phyloP scores from a whole-genome alignment of 371 early-diverging fungal genomes.

The Rhizopus sp. region DNA sequence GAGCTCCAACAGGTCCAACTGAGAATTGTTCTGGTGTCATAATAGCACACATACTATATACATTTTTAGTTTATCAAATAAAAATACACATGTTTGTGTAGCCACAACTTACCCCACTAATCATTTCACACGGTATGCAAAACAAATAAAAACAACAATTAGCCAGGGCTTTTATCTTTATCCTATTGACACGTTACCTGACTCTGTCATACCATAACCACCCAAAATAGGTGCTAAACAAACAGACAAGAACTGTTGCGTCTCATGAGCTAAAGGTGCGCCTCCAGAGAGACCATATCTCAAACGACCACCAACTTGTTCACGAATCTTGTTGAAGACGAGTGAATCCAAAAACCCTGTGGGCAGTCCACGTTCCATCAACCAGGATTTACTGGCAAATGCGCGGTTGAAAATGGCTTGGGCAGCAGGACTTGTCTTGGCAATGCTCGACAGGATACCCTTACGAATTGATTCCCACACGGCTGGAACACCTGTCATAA shows the following conservation, averaged over 20 bases:
- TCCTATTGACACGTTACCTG: slow-evolving; percentile 2
- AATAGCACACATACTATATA: slow-evolving; percentile 59
- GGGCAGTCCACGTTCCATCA: slow-evolving; percentile 56
- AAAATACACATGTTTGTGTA: slow-evolving; percentile 6
- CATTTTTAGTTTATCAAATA: slow-evolving; percentile 5
- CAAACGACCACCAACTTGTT: slow-evolving; percentile 80
- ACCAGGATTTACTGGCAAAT: slow-evolving; percentile 60
- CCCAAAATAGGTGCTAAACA: slow-evolving; percentile 70
- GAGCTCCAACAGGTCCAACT: slow-evolving; percentile 78
- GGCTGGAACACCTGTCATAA: slow-evolving; percentile 80
- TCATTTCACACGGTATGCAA: slow-evolving; percentile 1
- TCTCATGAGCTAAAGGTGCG: slow-evolving; percentile 75
- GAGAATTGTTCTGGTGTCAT: slow-evolving; percentile 63
- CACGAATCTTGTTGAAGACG: slow-evolving; percentile 77
- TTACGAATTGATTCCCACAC: slow-evolving; percentile 81
- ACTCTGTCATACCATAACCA: slow-evolving; percentile 69
- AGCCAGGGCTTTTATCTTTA: background rate
- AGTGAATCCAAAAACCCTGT: slow-evolving; percentile 67
- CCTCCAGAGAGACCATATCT: slow-evolving; percentile 78
- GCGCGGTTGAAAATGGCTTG: slow-evolving; percentile 64
- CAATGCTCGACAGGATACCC: slow-evolving; percentile 56
- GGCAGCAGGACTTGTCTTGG: slow-evolving; percentile 39
- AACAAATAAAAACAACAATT: slow-evolving; percentile 2
- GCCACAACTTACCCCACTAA: slow-evolving; percentile 6
- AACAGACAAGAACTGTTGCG: slow-evolving; percentile 71